Percentiles rank a stretch among this genome's conserved stretches.
These are phyloP conservation scores for Peniophora sp. DNA, from an alignment of 1,284 basidiomycete genomes.

Conservation along the genomic window DNA sequence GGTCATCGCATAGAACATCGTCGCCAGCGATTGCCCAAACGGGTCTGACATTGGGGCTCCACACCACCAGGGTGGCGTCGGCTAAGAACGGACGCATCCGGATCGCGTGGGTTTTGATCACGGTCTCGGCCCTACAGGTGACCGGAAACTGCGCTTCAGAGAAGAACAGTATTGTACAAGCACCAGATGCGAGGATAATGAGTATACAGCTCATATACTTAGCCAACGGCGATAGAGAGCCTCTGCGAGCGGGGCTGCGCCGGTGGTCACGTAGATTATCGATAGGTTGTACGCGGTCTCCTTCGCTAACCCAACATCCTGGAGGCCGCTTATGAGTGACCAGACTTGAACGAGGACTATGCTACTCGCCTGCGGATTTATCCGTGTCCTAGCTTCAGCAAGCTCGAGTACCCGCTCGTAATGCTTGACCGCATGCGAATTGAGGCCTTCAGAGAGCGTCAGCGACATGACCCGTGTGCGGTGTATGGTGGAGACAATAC, in stretches of 20 bases:
- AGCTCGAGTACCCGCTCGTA: slow-evolving; percentile 71
- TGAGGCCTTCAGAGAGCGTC: slow-evolving; percentile 46
- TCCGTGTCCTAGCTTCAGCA: slow-evolving; percentile 30
- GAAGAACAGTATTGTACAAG: too few relatives aligned
- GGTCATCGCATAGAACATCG: too few relatives aligned
- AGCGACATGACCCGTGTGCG: not conserved
- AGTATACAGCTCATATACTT: slow-evolving; percentile 38
- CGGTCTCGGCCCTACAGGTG: too few relatives aligned
- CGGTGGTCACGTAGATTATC: slow-evolving; percentile 72
- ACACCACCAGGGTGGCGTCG: too few relatives aligned
- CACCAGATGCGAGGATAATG: too few relatives aligned
- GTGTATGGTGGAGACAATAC: slow-evolving; percentile 30
- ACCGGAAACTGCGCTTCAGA: too few relatives aligned
- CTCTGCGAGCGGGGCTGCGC: slow-evolving; percentile 61
- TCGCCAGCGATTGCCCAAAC: too few relatives aligned
- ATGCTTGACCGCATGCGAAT: slow-evolving; percentile 74
- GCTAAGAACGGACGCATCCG: too few relatives aligned
- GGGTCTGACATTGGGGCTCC: too few relatives aligned
- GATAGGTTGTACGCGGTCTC: slow-evolving; percentile 89
- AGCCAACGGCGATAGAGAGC: slow-evolving; percentile 63
- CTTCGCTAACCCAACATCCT: slow-evolving; percentile 40
- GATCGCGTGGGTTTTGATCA: too few relatives aligned
- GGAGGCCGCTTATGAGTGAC: slow-evolving; percentile 12
- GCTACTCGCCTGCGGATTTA: slow-evolving; percentile 17
- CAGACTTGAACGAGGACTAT: not conserved